Evolutionary conservation across 768 basidiomycete genomes (phyloP).

Genomic region (Gyrodon lividus): DNA sequence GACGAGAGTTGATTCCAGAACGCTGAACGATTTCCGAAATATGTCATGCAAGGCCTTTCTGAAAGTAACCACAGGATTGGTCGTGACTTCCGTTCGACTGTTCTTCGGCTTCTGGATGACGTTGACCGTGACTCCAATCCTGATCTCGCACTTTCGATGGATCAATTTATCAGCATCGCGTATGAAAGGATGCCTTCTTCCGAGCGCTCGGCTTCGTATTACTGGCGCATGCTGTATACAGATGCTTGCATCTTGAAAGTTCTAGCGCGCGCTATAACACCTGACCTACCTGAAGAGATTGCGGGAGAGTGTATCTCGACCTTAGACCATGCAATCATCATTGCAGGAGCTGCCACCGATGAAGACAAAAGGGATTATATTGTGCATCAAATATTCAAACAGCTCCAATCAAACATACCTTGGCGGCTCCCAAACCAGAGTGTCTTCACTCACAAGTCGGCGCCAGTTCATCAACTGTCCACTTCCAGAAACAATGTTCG

Average conservation of each 20-base stretch:
- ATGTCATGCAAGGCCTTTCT: background rate
- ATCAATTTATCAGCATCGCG: constrained; percentile 45
- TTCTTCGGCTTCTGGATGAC: constrained; percentile 8
- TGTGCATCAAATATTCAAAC: constrained; percentile 59
- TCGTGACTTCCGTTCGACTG: constrained; percentile 9
- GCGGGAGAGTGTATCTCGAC: constrained; percentile 49
- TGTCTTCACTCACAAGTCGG: constrained; percentile 5
- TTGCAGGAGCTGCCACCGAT: constrained; percentile 72
- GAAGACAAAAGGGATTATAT: constrained; percentile 51
- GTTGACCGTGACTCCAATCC: background rate
- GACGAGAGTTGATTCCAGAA: background rate
- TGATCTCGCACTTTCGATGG: constrained; percentile 10
- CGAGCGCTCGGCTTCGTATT: constrained; percentile 32
- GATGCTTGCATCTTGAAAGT: constrained; percentile 66
- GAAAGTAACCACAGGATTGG: background rate
- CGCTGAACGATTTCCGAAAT: background rate
- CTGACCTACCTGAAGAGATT: constrained; percentile 14
- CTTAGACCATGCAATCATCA: constrained; percentile 79
- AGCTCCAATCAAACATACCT: constrained; percentile 49
- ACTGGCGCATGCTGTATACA: constrained; percentile 74
- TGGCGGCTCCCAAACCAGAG: constrained; percentile 3
- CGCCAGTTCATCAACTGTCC: constrained; percentile 5
- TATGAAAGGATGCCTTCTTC: constrained; percentile 49
- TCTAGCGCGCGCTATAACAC: constrained; percentile 35
- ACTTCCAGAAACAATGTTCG: constrained; percentile 35